phyloP scores from a whole-genome alignment of 768 basidiomycete genomes.

The Stropharia rugosoannulata region DNA sequence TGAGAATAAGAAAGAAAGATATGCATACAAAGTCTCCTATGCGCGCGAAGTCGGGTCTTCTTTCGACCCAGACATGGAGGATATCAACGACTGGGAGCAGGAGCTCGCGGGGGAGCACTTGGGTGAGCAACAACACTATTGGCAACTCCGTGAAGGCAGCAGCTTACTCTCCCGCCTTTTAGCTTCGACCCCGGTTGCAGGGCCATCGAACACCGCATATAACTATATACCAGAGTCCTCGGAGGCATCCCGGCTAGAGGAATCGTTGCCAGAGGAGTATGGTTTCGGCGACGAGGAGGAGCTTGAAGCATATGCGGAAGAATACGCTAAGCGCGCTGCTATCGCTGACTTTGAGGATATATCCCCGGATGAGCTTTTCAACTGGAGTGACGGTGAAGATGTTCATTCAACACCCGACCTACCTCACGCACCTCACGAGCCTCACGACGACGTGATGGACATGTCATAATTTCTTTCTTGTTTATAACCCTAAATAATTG shows the following conservation, averaged over 20 bases:
- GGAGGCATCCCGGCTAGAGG: not conserved
- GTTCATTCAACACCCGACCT: not conserved
- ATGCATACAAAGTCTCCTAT: conserved; percentile 64
- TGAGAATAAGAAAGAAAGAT: conserved; percentile 44
- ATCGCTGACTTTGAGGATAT: conserved; percentile 50
- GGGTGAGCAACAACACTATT: not conserved
- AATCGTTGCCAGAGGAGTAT: conserved; percentile 1
- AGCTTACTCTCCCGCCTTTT: not conserved
- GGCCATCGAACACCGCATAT: not conserved
- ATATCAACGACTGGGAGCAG: conserved; percentile 58
- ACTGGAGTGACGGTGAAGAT: conserved; percentile 33
- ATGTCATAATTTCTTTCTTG: conserved; percentile 14
- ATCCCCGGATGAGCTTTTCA: conserved; percentile 38
- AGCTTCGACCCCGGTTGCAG: conserved; percentile 5
- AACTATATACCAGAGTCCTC: conserved; percentile 1
- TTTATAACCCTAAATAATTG: not conserved
- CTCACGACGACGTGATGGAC: conserved; percentile 30
- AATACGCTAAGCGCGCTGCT: conserved; percentile 38
- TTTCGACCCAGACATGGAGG: conserved; percentile 72
- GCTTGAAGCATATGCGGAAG: conserved; percentile 58
- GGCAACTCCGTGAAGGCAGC: conserved; percentile 6
- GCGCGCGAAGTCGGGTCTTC: conserved; percentile 72
- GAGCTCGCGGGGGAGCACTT: conserved; percentile 34
- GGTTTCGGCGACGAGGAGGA: conserved; percentile 55
- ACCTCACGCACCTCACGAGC: not conserved